Evolutionary conservation across 192 early-diverging fungal genomes (phyloP).

Genomic region (Lobosporangium transversale): DNA sequence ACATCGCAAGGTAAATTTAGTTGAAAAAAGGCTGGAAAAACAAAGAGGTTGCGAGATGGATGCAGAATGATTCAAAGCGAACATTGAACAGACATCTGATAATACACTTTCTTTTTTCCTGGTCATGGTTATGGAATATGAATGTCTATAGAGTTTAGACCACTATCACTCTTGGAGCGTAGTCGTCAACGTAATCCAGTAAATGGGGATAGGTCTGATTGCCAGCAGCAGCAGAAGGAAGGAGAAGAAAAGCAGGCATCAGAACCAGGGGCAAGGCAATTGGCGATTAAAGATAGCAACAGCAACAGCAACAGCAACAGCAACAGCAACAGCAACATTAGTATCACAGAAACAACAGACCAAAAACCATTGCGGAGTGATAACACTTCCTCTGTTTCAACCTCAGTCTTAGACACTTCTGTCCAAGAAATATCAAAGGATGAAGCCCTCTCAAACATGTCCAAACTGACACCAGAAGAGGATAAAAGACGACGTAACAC

Average conservation of each 20-base stretch:
- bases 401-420: constrained; percentile 1
- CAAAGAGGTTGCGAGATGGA: too few relatives aligned
- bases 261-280: too few relatives aligned
- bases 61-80: too few relatives aligned
- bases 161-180: constrained; percentile 37
- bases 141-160: constrained; percentile 7
- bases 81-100: too few relatives aligned
- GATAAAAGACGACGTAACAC: constrained; percentile 97
- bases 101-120: too few relatives aligned
- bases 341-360: too few relatives aligned
- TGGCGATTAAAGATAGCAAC: not conserved
- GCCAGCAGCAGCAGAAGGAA: not conserved
- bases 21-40: too few relatives aligned
- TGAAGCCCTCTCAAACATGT: constrained; percentile 20
- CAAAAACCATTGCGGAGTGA: not conserved
- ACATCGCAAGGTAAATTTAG: not conserved
- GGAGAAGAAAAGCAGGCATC: too few relatives aligned
- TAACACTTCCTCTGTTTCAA: not conserved
- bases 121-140: too few relatives aligned
- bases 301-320: not conserved
- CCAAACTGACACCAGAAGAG: constrained; percentile 65
- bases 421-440: constrained; percentile 29
- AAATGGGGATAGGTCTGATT: not conserved
- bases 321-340: not conserved
- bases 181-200: constrained; percentile 48